Percentiles rank a stretch among this genome's conserved stretches.
These are phyloP conservation scores for Fragilaria radians DNA, from an alignment of 108 stramenopile species.

Conservation along the genomic window DNA sequence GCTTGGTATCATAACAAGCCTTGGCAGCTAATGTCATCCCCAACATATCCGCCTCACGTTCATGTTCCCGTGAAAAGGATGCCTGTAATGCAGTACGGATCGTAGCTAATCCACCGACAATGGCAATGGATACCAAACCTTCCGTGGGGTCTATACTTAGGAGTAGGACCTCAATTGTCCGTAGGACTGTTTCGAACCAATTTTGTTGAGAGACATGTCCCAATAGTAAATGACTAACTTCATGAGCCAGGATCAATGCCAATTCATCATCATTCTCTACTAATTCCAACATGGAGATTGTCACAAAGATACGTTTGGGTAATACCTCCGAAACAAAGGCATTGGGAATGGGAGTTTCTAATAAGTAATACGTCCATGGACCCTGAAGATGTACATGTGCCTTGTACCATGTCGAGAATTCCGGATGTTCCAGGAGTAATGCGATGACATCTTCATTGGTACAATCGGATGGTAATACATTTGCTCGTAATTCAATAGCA, in stretches of 20 bases:
- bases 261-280: constrained; percentile 73
- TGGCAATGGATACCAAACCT: constrained; percentile 49
- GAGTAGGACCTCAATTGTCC: constrained; percentile 69
- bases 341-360: constrained; percentile 56
- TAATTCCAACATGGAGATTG: constrained; percentile 59
- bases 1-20: constrained; percentile 70
- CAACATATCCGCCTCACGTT: constrained; percentile 66
- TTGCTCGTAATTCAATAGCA: constrained; percentile 8
- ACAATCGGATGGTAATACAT: constrained; percentile 13
- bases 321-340: constrained; percentile 85
- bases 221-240: constrained; percentile 63
- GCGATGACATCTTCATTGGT: constrained; percentile 9
- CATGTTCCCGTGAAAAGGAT: constrained; percentile 60
- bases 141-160: constrained; percentile 80
- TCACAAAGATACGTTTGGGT: constrained; percentile 79
- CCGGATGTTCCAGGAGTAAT: constrained; percentile 16
- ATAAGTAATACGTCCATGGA: constrained; percentile 47
- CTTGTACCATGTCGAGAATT: constrained; percentile 28
- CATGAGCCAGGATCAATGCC: constrained; percentile 77
- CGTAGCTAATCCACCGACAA: constrained; percentile 54
- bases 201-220: constrained; percentile 63
- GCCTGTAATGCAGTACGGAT: constrained; percentile 48
- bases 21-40: constrained; percentile 69
- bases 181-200: constrained; percentile 48
- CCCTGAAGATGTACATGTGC: constrained; percentile 32